Conservation (phyloP, 2,329 filamentous ascomycete species). For the Furcasterigmium furcatum region DNA sequence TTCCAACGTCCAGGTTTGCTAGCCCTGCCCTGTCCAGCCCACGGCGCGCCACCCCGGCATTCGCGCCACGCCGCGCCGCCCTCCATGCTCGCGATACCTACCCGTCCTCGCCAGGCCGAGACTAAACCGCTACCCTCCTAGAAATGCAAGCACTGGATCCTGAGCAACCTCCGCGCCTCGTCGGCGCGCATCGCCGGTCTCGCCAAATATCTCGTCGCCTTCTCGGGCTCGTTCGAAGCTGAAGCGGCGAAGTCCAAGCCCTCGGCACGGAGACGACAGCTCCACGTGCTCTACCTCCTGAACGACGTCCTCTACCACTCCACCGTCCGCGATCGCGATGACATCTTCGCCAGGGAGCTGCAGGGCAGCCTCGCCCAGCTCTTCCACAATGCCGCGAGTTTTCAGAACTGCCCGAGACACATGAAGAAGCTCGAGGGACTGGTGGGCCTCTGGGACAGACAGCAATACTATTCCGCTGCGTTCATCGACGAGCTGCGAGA, state of each 20-base stretch:
- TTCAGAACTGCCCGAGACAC: conserved; percentile 62
- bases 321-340: conserved; percentile 45
- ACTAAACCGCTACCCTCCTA: conserved; percentile 45
- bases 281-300: conserved; percentile 75
- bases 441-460: conserved; percentile 67
- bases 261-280: conserved; percentile 63
- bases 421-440: conserved; percentile 61
- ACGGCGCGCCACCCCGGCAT: neutral
- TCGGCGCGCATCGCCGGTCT: conserved; percentile 62
- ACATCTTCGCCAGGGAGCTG: conserved; percentile 52
- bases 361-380: conserved; percentile 61
- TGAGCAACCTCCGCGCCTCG: conserved; percentile 68
- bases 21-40: conserved; percentile 14
- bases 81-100: neutral
- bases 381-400: conserved; percentile 53
- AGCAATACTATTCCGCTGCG: conserved; percentile 55
- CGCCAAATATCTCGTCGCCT: conserved; percentile 71
- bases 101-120: conserved; percentile 11
- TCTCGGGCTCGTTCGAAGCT: conserved; percentile 56
- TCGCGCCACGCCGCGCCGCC: neutral
- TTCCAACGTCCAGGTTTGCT: conserved; percentile 83
- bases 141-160: conserved; percentile 86
- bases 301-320: conserved; percentile 76
- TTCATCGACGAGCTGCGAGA: conserved; percentile 58
- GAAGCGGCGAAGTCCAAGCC: conserved; percentile 23